phyloP scores from a whole-genome alignment of 495 filamentous ascomycete genomes.

The Talaromyces ruber region DNA sequence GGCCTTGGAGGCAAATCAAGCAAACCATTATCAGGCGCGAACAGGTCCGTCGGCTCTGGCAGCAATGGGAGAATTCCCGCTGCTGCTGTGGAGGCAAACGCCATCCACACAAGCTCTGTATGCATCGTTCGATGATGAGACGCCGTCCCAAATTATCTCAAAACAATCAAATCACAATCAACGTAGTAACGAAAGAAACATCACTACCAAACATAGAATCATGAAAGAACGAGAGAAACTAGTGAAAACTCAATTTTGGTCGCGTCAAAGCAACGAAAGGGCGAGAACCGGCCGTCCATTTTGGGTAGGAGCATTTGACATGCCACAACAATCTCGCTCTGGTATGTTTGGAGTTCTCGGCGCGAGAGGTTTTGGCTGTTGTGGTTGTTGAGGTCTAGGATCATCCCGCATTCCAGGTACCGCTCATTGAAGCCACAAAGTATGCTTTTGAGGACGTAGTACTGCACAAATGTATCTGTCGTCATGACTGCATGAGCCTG shows the following conservation, averaged over 20 bases:
- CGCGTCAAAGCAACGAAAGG: neutral
- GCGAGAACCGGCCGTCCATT: neutral
- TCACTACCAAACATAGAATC: neutral
- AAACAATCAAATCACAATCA: neutral
- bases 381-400: neutral
- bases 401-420: neutral
- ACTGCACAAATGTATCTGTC: neutral
- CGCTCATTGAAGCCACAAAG: neutral
- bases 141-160: no score
- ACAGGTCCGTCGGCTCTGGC: neutral
- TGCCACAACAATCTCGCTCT: neutral
- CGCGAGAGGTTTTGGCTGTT: neutral
- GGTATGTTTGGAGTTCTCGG: neutral
- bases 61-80: conserved; percentile 1
- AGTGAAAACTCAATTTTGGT: neutral
- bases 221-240: neutral
- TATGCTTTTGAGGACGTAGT: neutral
- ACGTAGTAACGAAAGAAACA: neutral
- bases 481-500: neutral
- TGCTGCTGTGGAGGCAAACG: conserved; percentile 3
- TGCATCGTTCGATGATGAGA: neutral
- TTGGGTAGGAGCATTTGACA: neutral
- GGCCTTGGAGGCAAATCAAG: neutral
- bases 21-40: neutral
- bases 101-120: conserved; percentile 5